phyloP scores from a whole-genome alignment of 2,329 filamentous ascomycete genomes.

The Albophoma yamanashiensis region DNA sequence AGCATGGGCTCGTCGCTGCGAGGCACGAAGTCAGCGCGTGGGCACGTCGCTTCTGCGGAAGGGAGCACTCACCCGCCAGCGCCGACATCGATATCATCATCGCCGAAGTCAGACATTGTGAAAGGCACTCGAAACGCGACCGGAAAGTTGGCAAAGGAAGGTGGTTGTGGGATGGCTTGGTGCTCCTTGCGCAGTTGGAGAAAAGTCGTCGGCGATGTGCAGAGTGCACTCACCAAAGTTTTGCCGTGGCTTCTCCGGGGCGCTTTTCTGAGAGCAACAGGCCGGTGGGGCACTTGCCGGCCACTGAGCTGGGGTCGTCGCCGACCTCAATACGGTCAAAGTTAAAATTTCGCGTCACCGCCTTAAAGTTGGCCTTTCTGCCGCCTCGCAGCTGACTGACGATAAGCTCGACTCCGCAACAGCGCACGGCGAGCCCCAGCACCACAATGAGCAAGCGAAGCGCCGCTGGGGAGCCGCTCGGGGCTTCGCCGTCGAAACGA shows the following conservation, averaged over 20 bases:
- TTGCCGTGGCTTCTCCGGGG: slow-evolving; percentile 20
- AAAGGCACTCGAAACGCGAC: background rate
- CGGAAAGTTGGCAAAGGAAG: background rate
- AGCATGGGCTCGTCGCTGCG: slow-evolving; percentile 59
- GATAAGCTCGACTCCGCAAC: background rate
- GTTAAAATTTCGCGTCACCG: slow-evolving; percentile 18
- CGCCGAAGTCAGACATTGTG: slow-evolving; percentile 64
- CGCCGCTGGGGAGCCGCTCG: slow-evolving; percentile 12
- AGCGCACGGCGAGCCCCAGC: background rate
- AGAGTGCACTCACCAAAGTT: slow-evolving; percentile 13
- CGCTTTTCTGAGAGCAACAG: background rate
- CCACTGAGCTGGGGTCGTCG: slow-evolving; percentile 8
- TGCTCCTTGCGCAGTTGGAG: background rate
- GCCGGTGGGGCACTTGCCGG: background rate
- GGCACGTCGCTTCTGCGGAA: slow-evolving; percentile 9
- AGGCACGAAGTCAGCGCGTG: slow-evolving; percentile 7
- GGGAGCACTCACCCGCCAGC: slow-evolving; percentile 40
- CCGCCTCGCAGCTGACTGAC: slow-evolving; percentile 5
- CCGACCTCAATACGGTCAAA: slow-evolving; percentile 11
- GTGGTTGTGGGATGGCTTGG: background rate
- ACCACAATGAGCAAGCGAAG: slow-evolving; percentile 21
- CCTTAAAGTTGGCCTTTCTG: slow-evolving; percentile 21
- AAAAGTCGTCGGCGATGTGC: background rate
- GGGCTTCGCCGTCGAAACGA: slow-evolving; percentile 16
- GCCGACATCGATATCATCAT: slow-evolving; percentile 50